Percentiles rank a stretch among this genome's conserved stretches.
phyloP scores from a whole-genome alignment of 2,329 filamentous ascomycete species.

The Fusarium udum region DNA sequence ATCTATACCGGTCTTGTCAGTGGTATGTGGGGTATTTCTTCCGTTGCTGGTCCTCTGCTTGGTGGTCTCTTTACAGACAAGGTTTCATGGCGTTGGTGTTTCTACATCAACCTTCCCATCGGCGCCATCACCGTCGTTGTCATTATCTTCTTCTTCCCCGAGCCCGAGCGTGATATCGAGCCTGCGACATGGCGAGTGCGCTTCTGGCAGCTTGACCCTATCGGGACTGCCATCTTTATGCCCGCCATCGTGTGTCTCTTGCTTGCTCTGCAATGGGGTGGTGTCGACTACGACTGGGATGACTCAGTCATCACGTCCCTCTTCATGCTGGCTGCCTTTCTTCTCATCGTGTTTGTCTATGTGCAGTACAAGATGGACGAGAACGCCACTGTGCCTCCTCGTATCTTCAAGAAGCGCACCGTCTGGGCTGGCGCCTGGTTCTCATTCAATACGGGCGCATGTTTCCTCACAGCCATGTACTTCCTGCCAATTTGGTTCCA shows the following conservation, averaged over 20 bases:
- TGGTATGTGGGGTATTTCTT: slow-evolving; percentile 59
- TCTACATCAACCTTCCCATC: slow-evolving; percentile 54
- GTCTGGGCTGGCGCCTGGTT: slow-evolving; percentile 51
- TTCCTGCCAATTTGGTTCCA: slow-evolving; percentile 59
- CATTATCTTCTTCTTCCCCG: slow-evolving; percentile 44
- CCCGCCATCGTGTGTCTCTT: slow-evolving; percentile 56
- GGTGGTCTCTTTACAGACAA: slow-evolving; percentile 50
- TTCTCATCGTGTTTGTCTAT: slow-evolving; percentile 49
- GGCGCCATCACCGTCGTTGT: slow-evolving; percentile 48
- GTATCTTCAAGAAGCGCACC: slow-evolving; percentile 52
- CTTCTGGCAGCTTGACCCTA: slow-evolving; percentile 43
- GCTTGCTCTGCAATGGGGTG: slow-evolving; percentile 62
- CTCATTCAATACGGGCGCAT: slow-evolving; percentile 52
- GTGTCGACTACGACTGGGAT: slow-evolving; percentile 47
- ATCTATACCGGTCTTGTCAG: slow-evolving; percentile 50
- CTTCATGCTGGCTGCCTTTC: slow-evolving; percentile 46
- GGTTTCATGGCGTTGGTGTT: slow-evolving; percentile 53
- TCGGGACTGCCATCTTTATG: slow-evolving; percentile 47
- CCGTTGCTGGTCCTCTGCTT: slow-evolving; percentile 48
- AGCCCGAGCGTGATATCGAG: slow-evolving; percentile 39
- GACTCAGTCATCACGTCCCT: slow-evolving; percentile 41
- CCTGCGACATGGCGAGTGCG: slow-evolving; percentile 39
- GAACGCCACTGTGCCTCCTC: slow-evolving; percentile 55
- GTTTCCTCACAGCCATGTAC: slow-evolving; percentile 48
- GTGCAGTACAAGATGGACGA: slow-evolving; percentile 53